A percentile compares a stretch with the other conserved stretches of the same genome.
phyloP scores from a whole-genome alignment of 2,329 filamentous ascomycete genomes.

The Neoascochyta sp. region DNA sequence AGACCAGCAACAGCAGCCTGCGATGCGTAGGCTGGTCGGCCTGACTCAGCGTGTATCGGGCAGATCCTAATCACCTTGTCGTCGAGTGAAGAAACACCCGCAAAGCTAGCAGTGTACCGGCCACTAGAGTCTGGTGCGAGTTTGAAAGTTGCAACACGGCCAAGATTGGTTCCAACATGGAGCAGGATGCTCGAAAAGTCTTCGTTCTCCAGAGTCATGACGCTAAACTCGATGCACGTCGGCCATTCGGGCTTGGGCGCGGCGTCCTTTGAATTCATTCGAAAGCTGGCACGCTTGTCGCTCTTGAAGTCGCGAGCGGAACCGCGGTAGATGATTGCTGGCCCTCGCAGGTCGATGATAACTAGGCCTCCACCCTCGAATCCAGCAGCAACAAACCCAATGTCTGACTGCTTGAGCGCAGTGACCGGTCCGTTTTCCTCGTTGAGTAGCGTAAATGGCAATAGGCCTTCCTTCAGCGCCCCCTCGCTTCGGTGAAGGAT shows the following conservation, averaged over 20 bases:
- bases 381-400: conserved; percentile 85
- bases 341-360: conserved; percentile 84
- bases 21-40: conserved; percentile 70
- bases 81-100: conserved; percentile 64
- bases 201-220: conserved; percentile 86
- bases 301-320: conserved; percentile 72
- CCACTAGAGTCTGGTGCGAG: conserved; percentile 68
- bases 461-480: conserved; percentile 69
- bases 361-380: conserved; percentile 78
- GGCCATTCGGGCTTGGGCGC: conserved; percentile 64
- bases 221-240: conserved; percentile 81
- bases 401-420: conserved; percentile 78
- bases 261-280: conserved; percentile 50
- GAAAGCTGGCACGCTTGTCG: conserved; percentile 73
- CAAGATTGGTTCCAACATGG: conserved; percentile 83
- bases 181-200: conserved; percentile 91
- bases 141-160: conserved; percentile 86
- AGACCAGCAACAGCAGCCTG: conserved; percentile 72
- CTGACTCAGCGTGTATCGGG: conserved; percentile 75
- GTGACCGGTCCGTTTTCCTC: conserved; percentile 79
- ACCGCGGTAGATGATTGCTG: conserved; percentile 74
- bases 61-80: conserved; percentile 69
- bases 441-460: conserved; percentile 77
- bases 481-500: conserved; percentile 71
- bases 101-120: conserved; percentile 68